A percentile compares a stretch with the other conserved stretches of the same genome.
phyloP scores from a whole-genome alignment of 129 eudicot genomes.

The Deinandra increscens region DNA sequence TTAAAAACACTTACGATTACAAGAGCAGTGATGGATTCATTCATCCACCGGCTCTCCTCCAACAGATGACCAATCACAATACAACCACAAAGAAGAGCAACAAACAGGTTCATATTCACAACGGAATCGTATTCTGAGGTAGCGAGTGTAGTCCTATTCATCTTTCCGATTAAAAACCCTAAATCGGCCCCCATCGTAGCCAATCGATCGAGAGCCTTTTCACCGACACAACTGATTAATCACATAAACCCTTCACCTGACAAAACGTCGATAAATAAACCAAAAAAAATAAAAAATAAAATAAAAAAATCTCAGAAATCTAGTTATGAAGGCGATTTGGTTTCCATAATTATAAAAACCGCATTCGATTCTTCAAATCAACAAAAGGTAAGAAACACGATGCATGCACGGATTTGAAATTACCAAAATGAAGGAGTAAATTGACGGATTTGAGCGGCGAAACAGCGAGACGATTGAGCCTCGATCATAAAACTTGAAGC shows the following conservation, averaged over 20 bases:
- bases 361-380: neutral
- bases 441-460: constrained; percentile 1
- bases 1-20: constrained; percentile 43
- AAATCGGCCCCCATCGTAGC: constrained; percentile 28
- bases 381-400: neutral
- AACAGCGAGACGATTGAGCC: constrained; percentile 14
- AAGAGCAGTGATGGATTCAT: constrained; percentile 75
- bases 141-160: constrained; percentile 10
- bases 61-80: constrained; percentile 67
- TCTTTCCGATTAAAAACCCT: constrained; percentile 30
- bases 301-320: neutral
- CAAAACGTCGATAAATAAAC: neutral
- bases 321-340: neutral
- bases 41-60: constrained; percentile 79
- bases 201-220: neutral
- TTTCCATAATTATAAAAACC: neutral
- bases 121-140: constrained; percentile 58
- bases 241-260: constrained; percentile 24
- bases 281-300: neutral
- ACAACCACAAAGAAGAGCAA: constrained; percentile 70
- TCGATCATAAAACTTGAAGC: neutral
- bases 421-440: constrained; percentile 14
- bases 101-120: constrained; percentile 66
- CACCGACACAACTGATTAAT: constrained; percentile 1
- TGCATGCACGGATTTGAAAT: constrained; percentile 16